A percentile compares a stretch with the other conserved stretches of the same genome.
phyloP scores from a whole-genome alignment of 1,284 basidiomycete species.

The Phylloboletellus chloephorus region DNA sequence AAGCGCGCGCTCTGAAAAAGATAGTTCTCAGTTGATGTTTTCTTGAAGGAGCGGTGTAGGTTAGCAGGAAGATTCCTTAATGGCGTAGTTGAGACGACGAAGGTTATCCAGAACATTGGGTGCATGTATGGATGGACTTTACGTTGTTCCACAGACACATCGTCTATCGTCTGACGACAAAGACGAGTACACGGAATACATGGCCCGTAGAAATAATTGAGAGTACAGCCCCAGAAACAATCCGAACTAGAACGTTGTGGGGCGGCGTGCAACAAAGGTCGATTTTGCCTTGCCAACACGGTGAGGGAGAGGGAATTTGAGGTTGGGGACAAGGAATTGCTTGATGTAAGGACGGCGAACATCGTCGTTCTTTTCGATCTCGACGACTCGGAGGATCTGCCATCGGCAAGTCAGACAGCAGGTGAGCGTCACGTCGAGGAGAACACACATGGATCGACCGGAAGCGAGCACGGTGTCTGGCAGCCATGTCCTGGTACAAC shows the following conservation, averaged over 20 bases:
- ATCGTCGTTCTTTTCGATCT: constrained; percentile 89
- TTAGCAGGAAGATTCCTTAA: background rate
- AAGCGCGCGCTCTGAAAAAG: no score
- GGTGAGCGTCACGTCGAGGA: background rate
- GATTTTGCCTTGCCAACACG: constrained; percentile 69
- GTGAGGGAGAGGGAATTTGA: constrained; percentile 99
- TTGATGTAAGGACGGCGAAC: constrained; percentile 96
- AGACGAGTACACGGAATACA: constrained; percentile 13
- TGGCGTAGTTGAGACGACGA: background rate
- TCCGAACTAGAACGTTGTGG: constrained; percentile 54
- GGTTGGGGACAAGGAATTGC: constrained; percentile 84
- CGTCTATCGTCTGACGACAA: constrained; percentile 2
- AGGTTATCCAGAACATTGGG: no score
- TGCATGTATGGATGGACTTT: constrained; percentile 7
- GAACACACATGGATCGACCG: constrained; percentile 87
- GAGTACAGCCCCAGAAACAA: background rate
- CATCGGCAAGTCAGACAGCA: constrained; percentile 4
- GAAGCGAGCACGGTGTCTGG: constrained; percentile 98
- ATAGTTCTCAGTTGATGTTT: no score
- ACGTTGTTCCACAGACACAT: constrained; percentile 13
- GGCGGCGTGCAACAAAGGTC: constrained; percentile 70
- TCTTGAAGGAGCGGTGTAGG: background rate
- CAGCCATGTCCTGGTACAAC: constrained; percentile 99
- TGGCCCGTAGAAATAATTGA: constrained; percentile 1
- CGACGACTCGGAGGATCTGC: constrained; percentile 89